Conservation (phyloP, 2,329 filamentous ascomycete genomes). For the Botrytis tulipae region DNA sequence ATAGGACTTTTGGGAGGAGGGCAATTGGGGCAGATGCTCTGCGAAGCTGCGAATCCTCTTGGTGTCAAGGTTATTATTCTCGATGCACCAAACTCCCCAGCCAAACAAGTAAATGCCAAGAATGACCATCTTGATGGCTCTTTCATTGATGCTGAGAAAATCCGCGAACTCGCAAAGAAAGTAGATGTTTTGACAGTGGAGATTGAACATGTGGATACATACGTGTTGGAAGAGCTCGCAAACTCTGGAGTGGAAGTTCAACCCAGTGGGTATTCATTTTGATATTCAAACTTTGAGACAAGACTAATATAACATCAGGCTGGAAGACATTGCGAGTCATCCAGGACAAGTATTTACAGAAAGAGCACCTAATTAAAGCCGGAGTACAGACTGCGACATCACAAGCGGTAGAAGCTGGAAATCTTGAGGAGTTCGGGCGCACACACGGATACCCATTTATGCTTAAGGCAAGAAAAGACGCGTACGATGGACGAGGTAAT, state of each 20-base stretch:
- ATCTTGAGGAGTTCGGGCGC: conserved; percentile 60
- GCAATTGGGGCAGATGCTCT: conserved; percentile 90
- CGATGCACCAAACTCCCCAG: conserved; percentile 71
- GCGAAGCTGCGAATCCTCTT: conserved; percentile 76
- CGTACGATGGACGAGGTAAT: conserved; percentile 86
- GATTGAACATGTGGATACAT: conserved; percentile 93
- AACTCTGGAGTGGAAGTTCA: conserved; percentile 58
- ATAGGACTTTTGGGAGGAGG: conserved; percentile 58
- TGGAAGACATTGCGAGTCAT: conserved; percentile 86
- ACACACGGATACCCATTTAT: conserved; percentile 81
- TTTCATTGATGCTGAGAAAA: conserved; percentile 78
- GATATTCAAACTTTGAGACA: conserved; percentile 34
- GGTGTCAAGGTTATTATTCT: conserved; percentile 82
- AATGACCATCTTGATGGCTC: conserved; percentile 76
- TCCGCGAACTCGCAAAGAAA: conserved; percentile 71
- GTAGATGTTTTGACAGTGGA: conserved; percentile 88
- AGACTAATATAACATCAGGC: conserved; percentile 69
- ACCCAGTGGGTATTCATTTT: conserved; percentile 25
- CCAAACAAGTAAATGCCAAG: conserved; percentile 81
- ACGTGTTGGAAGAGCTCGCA: conserved; percentile 80
- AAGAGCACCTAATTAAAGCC: conserved; percentile 69
- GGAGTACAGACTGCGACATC: conserved; percentile 72
- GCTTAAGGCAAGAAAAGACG: conserved; percentile 86
- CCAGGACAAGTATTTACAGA: conserved; percentile 91
- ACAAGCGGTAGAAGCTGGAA: conserved; percentile 53